Base-by-base conservation (phyloP, 139 green algal genomes). In the Chlamydomonas sphaeroides region DNA sequence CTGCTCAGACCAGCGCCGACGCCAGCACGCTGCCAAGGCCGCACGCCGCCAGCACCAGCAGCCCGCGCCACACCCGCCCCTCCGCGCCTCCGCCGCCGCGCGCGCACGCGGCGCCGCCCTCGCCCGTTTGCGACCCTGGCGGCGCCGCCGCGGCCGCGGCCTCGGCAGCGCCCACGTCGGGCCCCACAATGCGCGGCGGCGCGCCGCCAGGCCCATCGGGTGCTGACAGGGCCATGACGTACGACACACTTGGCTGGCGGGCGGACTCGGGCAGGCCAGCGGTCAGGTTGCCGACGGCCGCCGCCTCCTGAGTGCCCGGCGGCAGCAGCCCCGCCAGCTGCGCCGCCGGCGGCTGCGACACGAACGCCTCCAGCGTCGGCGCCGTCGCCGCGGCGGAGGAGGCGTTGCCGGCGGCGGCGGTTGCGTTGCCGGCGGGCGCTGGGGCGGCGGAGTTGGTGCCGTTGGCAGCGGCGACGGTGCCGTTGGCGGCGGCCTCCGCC, bases 231-330 rank as follows among this genome's bases (percentile, higher is more conserved):
- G 38, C 74, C 74, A 80, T 80, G 30, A 49, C 56, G 39, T 80
- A 80, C 17, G 74, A 80, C 5, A 36, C 61, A 1, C 18, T 36
- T 1, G 74, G 59, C 32, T 80, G 59, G 30, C 74, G 59, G 33
- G 66, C 74, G 33, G 56, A n/a, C 21, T 80, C 74, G 17, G 74
- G n/a, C 61, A 80, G 74, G 5, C 74, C 74, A 10, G 38, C 61
- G 11, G 28, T 41, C 0, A 39, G 30, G 68, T 75, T 75, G 6
- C 18, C 28, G 14, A 1, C 57, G 26, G 33, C 36, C 56, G 21
- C 10, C 56, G 39, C 56, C 72, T 35, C 72, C 56, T 57, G 56
- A 25, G 56, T 38, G 51, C 25, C 11, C 41, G 59, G 28, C 39
- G 74, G 74, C 59, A 68, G 20, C 25, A 25, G 30, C 36, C 67